Base-by-base conservation (phyloP, 495 filamentous ascomycete species). In the Aspergillus indologenus region DNA sequence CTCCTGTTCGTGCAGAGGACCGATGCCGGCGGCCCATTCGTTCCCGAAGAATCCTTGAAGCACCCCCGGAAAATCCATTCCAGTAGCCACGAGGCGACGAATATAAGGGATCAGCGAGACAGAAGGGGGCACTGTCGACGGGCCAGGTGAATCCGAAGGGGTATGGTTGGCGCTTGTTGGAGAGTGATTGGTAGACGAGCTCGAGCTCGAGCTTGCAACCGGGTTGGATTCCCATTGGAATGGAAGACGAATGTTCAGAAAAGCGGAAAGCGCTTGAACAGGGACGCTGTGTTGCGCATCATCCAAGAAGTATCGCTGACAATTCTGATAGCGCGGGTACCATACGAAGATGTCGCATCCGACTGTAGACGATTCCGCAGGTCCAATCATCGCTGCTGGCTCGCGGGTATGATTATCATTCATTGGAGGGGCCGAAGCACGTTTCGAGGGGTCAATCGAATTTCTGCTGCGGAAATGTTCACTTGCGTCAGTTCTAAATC, bases 41-140 rank as follows among this genome's bases (percentile, higher is more conserved):
- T 97, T 90, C 7, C 94, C 94, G 66, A 98, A 98, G 77, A 96
- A 96, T 31, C 92, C 90, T 65, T 96, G 91, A 58, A 98, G 75
- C 5, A 98, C 84, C 1, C 85, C 87, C 0, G 89, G 89, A 47
- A 85, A 83, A 69, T 97, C 94, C 75, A 92, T 92, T 9, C 91
- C 94, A 1, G 93, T 97, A 5, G 91, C 91, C 40, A 98, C 87
- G 1, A 98, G 79, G 17, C 94, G 90, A 43, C 92, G 88, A 53
- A 98, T 83, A 74, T 96, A 98, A 0, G 94, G 92, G 15, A 92
- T 81, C 43, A 98, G 78, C 1, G 90, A 91, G 52, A 92, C 78
- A 54, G 82, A 83, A n/a, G 77, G 70, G 5, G 61, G 68, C 49
- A 58, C 56, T 52, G 45, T 62, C 5, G 66, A 56, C 1, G 59